Conservation (phyloP, 495 filamentous ascomycete genomes). For the Entonaema liquescens region DNA sequence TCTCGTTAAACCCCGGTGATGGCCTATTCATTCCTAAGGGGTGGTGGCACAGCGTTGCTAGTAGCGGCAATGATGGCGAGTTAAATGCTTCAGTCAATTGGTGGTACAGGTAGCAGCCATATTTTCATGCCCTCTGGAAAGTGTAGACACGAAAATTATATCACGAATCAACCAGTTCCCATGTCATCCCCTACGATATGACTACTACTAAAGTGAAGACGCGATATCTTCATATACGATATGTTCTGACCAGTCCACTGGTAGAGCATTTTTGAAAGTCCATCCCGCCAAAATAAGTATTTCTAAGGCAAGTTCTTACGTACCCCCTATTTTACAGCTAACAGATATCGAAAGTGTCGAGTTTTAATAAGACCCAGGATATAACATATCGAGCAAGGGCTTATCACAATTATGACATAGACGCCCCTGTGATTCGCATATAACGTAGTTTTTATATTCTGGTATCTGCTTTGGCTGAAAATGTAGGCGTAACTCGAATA, state of each 20-base stretch:
- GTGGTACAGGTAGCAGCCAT: conserved; percentile 72
- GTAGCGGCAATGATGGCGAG: conserved; percentile 50
- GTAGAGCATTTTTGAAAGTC: background rate
- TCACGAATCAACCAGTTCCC: background rate
- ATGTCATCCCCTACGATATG: background rate
- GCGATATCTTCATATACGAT: background rate
- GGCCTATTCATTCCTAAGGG: conserved; percentile 86
- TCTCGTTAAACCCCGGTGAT: conserved; percentile 70
- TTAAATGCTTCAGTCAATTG: conserved; percentile 76
- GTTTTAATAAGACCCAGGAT: too few species aligned
- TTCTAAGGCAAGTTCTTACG: background rate
- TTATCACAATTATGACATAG: too few species aligned
- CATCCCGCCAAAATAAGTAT: background rate
- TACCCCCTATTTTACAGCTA: background rate
- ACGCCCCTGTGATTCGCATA: too few species aligned
- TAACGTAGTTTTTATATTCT: too few species aligned
- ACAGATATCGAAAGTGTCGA: too few species aligned
- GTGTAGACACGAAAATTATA: background rate
- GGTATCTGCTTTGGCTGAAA: too few species aligned
- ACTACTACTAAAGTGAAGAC: background rate
- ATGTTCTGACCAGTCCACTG: background rate
- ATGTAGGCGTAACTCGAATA: too few species aligned
- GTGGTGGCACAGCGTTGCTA: conserved; percentile 96
- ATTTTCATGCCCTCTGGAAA: conserved; percentile 1
- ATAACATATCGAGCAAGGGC: too few species aligned